Conservation (phyloP, 192 early-diverging fungal genomes). For the Coemansia guatemalensis region DNA sequence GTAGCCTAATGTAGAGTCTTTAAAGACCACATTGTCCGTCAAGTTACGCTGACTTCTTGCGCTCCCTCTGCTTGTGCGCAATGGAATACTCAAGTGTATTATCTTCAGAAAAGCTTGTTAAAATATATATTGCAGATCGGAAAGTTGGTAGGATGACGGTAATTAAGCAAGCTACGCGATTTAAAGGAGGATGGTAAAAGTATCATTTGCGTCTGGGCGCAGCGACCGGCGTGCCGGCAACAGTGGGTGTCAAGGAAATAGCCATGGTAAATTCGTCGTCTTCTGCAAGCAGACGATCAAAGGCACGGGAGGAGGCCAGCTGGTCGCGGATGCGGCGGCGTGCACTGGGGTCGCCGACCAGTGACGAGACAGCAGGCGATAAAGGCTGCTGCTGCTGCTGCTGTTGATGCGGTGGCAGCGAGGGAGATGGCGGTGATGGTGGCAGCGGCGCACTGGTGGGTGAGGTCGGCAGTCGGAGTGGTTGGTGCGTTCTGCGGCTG, state of each 20-base stretch:
- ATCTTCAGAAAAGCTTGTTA: too few relatives aligned
- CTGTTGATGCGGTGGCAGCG: not conserved
- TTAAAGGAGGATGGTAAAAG: not conserved
- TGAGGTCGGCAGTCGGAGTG: constrained; percentile 2
- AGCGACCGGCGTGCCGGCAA: constrained; percentile 16
- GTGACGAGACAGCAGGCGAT: constrained; percentile 32
- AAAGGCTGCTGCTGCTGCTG: constrained; percentile 12
- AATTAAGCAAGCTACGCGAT: too few relatives aligned
- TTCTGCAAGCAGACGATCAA: constrained; percentile 44
- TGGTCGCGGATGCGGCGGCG: constrained; percentile 48
- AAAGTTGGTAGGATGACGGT: too few relatives aligned
- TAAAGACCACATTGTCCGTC: too few relatives aligned
- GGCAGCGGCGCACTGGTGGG: constrained; percentile 2
- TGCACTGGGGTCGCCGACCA: constrained; percentile 40
- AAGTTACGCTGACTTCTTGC: too few relatives aligned
- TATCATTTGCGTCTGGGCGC: constrained; percentile 5
- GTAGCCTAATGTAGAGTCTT: too few relatives aligned
- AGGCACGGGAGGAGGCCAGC: constrained; percentile 39
- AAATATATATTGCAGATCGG: too few relatives aligned
- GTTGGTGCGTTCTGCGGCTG: constrained; percentile 26
- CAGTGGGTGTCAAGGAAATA: constrained; percentile 42
- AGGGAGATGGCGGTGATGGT: not conserved
- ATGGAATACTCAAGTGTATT: too few relatives aligned
- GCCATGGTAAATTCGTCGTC: constrained; percentile 51
- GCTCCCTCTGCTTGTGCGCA: too few relatives aligned